Evolutionary conservation across 1,284 basidiomycete genomes (phyloP), one percentile per base, ranked within the genome.

Genomic region (Ceratobasidium sp.): DNA sequence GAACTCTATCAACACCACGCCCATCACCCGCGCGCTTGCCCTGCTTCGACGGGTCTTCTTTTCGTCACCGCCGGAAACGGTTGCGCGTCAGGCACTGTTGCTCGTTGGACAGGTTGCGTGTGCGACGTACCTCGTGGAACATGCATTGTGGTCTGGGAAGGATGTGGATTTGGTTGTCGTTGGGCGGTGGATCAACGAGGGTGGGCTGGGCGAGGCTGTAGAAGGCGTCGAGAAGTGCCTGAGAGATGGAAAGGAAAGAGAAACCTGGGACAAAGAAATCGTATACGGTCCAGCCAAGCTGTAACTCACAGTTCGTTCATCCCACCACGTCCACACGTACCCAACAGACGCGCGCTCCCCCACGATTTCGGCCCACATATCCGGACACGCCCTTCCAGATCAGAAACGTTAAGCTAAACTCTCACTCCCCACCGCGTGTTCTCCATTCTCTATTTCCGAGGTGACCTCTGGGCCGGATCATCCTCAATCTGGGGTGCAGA

Each of bases 121-220:
- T 0, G 81, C 84, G 6, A 59, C 85, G 1, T 87, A 85, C 78
- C 83, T 92, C 32, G 81, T 91, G 6, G 90, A 92, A 77, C 90
- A 92, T 62, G 86, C 87, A 0, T 78, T 85, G 7, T 92, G 90
- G 90, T 84, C 88, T 0, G 75, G 50, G 35, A 21, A 23, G n/a
- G 41, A 46, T 6, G 44, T 52, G 9, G 72, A 69, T 43, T 8
- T 26, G 18, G 72, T 64, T 16, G 23, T 64, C 7, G 62, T 46
- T 1, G 30, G 16, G 28, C 62, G 62, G 7, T 64, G 62, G 62
- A 64, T 64, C 62, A 26, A 52, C n/a, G 28, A 64, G 32, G 62
- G 49, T n/a, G 59, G 59, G 28, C 23, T 62, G 26, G 18, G 43
- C 59, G 59, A 62, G 28, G 43, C 23, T 14, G 18, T 62, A 7